phyloP scores from a whole-genome alignment of 2,329 filamentous ascomycete genomes.

The Chaetothyriales sp. region DNA sequence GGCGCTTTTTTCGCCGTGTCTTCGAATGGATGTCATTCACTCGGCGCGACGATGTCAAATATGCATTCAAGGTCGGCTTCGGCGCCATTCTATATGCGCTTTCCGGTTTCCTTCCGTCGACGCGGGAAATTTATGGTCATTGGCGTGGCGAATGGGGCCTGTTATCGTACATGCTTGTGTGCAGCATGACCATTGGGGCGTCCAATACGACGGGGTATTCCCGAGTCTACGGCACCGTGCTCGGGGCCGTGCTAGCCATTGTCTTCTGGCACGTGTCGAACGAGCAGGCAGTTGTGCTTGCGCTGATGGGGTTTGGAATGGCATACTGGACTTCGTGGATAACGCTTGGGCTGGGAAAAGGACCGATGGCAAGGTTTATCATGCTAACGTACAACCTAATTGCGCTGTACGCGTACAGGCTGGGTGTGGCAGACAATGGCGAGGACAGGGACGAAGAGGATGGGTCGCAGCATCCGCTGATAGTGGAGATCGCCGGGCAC shows the following conservation, averaged over 20 bases:
- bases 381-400: constrained; percentile 93
- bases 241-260: constrained; percentile 65
- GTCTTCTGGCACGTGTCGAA: constrained; percentile 63
- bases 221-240: constrained; percentile 71
- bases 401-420: constrained; percentile 82
- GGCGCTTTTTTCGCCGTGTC: constrained; percentile 24
- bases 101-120: constrained; percentile 69
- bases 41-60: constrained; percentile 54
- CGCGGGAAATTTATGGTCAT: constrained; percentile 64
- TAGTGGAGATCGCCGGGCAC: constrained; percentile 76
- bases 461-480: constrained; percentile 68
- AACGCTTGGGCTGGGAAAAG: constrained; percentile 70
- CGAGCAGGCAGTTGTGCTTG: constrained; percentile 62
- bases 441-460: constrained; percentile 76
- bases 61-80: constrained; percentile 84
- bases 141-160: constrained; percentile 97
- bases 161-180: constrained; percentile 94
- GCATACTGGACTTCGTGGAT: constrained; percentile 78
- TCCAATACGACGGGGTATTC: constrained; percentile 85
- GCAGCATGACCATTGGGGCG: constrained; percentile 92
- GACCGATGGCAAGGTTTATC: constrained; percentile 83
- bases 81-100: constrained; percentile 81
- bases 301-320: constrained; percentile 68
- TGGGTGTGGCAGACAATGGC: constrained; percentile 58
- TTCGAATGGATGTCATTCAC: constrained; percentile 45